Evolutionary conservation across 1,284 basidiomycete species (phyloP).

Genomic region (Leccinum laetum): DNA sequence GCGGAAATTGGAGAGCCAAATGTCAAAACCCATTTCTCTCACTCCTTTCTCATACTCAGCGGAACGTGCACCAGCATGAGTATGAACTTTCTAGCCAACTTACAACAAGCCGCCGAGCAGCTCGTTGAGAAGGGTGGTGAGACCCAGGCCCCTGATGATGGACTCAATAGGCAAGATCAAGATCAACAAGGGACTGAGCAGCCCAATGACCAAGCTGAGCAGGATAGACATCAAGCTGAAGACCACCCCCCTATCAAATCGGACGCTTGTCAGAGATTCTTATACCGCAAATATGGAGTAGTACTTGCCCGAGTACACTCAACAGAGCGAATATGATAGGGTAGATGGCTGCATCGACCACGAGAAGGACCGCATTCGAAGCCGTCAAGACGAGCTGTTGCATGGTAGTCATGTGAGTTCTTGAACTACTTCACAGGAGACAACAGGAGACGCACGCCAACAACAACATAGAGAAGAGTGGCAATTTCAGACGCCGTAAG

Average conservation of each 20-base stretch:
- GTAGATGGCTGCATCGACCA: conserved; percentile 8
- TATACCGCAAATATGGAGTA: neutral
- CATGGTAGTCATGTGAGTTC: conserved; percentile 1
- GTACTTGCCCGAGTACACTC: conserved; percentile 8
- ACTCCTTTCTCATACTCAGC: neutral
- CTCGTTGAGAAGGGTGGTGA: conserved; percentile 1
- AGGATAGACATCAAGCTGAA: conserved; percentile 4
- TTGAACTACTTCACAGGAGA: neutral
- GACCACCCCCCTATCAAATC: conserved; percentile 5
- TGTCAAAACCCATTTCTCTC: neutral
- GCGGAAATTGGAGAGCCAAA: neutral
- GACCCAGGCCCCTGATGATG: conserved; percentile 12
- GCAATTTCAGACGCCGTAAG: conserved; percentile 12
- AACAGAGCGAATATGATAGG: neutral
- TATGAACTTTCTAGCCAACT: neutral
- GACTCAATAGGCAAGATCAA: conserved; percentile 12
- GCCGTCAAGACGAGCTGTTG: conserved; percentile 15
- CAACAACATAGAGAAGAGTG: conserved; percentile 3
- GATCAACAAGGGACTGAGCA: conserved; percentile 7
- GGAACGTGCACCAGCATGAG: neutral
- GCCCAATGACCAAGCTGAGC: conserved; percentile 10
- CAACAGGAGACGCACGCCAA: conserved; percentile 8
- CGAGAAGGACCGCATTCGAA: conserved; percentile 1
- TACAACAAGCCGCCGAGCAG: conserved; percentile 11
- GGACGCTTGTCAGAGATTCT: neutral